Evolutionary conservation across 78 protist genomes (phyloP), one percentile per base, ranked within the genome.

Genomic region (Dictyostelium intermedium): DNA sequence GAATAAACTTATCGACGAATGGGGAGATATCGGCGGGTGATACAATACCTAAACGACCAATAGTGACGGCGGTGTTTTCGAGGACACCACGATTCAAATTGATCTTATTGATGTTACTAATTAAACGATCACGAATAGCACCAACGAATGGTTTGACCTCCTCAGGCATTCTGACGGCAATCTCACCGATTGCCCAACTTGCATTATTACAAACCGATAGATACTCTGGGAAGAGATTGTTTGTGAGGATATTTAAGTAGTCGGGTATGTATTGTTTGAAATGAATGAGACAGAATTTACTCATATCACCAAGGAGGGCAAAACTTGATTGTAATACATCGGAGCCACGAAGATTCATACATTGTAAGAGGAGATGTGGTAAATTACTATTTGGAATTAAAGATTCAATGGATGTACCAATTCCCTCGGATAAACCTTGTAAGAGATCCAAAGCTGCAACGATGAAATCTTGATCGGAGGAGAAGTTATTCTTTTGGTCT

Each of bases 131-230:
- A 37, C 91, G 34, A 5, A 95, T 74, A 2, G 18, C 41, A 3
- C 35, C 43, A 9, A 85, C 80, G 34, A 35, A 95, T 14, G 98
- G 96, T 25, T 60, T 43, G 32, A 97, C 84, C 11, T 79, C 91
- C 0, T 20, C 56, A 6, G 96, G 91, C 47, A 93, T 72, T 69
- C 83, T 39, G 14, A 96, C 45, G 20, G 96, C 83, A 39, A 98
- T 66, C 82, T 97, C 98, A 11, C 98, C 98, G 18, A 97, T 3
- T 5, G 98, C 97, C 99, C 99, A 98, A 79, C 84, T 25, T 16
- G 99, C 98, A 79, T 98, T 98, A 93, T 96, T 97, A 93, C 98
- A 97, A 23, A 92, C 97, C 18, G 96, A 73, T 13, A 86, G 8
- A 53, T 13, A 39, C 32, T 86, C 91, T 13, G 86, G 96, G 41